Conservation (phyloP, 192 early-diverging fungal genomes). For the Coemansia sp. region DNA sequence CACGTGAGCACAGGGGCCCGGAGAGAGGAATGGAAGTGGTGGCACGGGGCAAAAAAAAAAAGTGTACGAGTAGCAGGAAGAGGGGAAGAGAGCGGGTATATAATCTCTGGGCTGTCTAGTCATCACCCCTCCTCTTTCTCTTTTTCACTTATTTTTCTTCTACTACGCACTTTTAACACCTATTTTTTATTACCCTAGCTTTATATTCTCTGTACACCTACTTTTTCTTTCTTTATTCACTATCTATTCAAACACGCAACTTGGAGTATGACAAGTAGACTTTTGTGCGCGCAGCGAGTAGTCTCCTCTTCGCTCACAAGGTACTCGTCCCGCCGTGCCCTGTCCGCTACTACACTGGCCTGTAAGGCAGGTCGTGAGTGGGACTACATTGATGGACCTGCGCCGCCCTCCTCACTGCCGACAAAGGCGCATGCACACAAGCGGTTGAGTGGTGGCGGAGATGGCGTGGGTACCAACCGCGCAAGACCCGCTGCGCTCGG, state of each 20-base stretch:
- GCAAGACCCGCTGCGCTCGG: not conserved
- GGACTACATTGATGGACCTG: constrained; percentile 47
- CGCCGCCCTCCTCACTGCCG: not conserved
- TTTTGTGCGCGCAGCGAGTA: constrained; percentile 20
- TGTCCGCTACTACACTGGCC: constrained; percentile 9
- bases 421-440: not conserved
- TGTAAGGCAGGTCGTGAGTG: constrained; percentile 46
- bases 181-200: not conserved
- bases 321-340: constrained; percentile 12
- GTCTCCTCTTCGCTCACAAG: constrained; percentile 4
- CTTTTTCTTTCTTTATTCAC: not conserved
- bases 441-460: not conserved
- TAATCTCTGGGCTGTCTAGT: not conserved
- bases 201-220: not conserved
- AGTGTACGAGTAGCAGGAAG: not conserved
- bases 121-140: not conserved
- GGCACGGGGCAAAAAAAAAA: not conserved
- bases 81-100: constrained; percentile 1
- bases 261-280: constrained; percentile 27
- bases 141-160: not conserved
- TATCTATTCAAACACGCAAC: not conserved
- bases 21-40: not conserved
- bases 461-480: not conserved
- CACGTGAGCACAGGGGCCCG: constrained; percentile 11
- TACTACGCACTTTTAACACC: too few species aligned